Percentiles rank a stretch among this genome's conserved stretches.
Conservation (phyloP, 768 basidiomycete species). For the Leccinum subgranulosum region DNA sequence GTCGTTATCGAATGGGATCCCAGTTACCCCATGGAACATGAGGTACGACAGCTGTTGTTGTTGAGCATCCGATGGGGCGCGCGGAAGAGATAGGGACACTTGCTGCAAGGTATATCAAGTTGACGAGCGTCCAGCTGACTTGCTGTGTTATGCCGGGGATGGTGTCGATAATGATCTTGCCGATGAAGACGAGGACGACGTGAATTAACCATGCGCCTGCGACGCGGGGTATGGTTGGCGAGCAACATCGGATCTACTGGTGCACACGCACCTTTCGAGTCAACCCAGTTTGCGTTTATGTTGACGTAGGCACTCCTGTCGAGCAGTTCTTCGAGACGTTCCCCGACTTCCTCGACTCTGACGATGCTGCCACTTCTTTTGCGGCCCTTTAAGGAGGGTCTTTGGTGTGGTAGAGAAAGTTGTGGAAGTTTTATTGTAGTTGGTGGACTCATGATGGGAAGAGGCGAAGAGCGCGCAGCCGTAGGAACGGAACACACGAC, state of each 20-base stretch:
- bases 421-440: constrained; percentile 55
- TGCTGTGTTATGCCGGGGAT: constrained; percentile 93
- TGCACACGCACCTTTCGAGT: constrained; percentile 67
- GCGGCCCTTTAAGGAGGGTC: constrained; percentile 40
- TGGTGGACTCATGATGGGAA: constrained; percentile 44
- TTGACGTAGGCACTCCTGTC: constrained; percentile 82
- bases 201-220: constrained; percentile 98
- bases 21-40: constrained; percentile 98
- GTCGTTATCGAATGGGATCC: constrained; percentile 90
- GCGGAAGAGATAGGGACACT: constrained; percentile 25
- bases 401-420: constrained; percentile 32
- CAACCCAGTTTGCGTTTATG: constrained; percentile 92
- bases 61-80: constrained; percentile 3
- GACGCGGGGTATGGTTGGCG: constrained; percentile 1
- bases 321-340: constrained; percentile 67
- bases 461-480: neutral
- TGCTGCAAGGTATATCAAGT: constrained; percentile 87
- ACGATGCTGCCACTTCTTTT: constrained; percentile 72
- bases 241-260: constrained; percentile 1
- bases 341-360: constrained; percentile 81
- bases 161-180: constrained; percentile 91
- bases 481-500: neutral
- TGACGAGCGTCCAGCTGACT: constrained; percentile 93
- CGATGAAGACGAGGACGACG: constrained; percentile 83
- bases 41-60: constrained; percentile 79